These are phyloP conservation scores for Pseudogymnoascus sp. DNA, from an alignment of 2,329 filamentous ascomycete genomes.

Conservation along the genomic window DNA sequence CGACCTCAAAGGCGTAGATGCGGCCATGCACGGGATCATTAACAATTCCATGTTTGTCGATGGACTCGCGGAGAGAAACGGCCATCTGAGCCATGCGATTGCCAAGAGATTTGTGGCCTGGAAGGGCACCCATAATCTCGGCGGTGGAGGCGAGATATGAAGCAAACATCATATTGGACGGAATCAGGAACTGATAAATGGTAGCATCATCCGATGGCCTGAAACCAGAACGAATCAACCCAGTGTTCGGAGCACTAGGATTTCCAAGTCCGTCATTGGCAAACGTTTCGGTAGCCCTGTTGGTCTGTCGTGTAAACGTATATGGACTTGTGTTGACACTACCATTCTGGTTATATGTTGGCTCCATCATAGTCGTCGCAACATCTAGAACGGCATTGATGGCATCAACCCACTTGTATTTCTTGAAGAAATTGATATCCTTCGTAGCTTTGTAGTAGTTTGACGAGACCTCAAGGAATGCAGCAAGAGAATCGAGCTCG, in stretches of 20 bases:
- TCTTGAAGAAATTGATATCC: slow-evolving; percentile 68
- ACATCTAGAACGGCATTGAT: slow-evolving; percentile 63
- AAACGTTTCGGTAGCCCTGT: slow-evolving; percentile 73
- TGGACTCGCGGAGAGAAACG: slow-evolving; percentile 57
- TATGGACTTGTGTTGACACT: slow-evolving; percentile 56
- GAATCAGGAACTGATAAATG: slow-evolving; percentile 80
- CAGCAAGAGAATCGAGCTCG: slow-evolving; percentile 83
- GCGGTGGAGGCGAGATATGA: slow-evolving; percentile 51
- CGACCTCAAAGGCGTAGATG: slow-evolving; percentile 74
- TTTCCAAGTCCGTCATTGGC: slow-evolving; percentile 71
- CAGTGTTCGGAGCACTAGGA: slow-evolving; percentile 67
- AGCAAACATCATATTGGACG: slow-evolving; percentile 80
- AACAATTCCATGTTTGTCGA: slow-evolving; percentile 67
- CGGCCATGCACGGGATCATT: slow-evolving; percentile 54
- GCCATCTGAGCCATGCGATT: slow-evolving; percentile 52
- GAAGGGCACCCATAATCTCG: slow-evolving; percentile 46
- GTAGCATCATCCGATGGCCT: slow-evolving; percentile 81
- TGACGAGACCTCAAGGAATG: slow-evolving; percentile 75
- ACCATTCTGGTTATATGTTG: slow-evolving; percentile 64
- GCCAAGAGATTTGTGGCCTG: slow-evolving; percentile 46
- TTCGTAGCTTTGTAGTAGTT: slow-evolving; percentile 71
- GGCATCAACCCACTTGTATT: slow-evolving; percentile 65
- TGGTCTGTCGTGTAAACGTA: slow-evolving; percentile 69
- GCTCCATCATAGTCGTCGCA: slow-evolving; percentile 62
- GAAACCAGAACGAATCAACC: slow-evolving; percentile 81